phyloP scores from a whole-genome alignment of 176 grass and related monocot species.

The Typha latifolia region DNA sequence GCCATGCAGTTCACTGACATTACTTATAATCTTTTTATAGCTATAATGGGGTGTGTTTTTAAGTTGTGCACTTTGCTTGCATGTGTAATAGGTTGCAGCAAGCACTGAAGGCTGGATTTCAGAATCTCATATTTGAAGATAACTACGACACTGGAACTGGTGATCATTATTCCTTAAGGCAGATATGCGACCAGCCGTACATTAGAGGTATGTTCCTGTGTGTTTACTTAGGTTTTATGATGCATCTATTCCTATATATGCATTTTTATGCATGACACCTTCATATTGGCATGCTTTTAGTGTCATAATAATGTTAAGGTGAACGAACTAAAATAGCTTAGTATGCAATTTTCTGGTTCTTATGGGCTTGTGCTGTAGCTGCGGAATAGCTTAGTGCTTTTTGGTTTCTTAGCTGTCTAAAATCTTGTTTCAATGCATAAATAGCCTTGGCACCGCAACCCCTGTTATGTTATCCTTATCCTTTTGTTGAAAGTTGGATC shows the following conservation, averaged over 20 bases:
- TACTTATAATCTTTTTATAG: conserved; percentile 1
- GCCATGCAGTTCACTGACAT: not conserved
- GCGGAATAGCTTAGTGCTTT: not conserved
- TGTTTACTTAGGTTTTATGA: not conserved
- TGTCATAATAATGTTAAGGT: not conserved
- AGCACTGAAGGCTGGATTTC: conserved; percentile 55
- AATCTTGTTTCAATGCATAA: not conserved
- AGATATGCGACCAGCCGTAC: conserved; percentile 80
- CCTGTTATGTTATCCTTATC: not conserved
- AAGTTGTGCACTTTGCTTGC: not conserved
- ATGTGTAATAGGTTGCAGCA: conserved; percentile 46
- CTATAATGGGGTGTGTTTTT: not conserved
- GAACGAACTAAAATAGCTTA: not conserved
- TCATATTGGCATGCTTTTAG: not conserved
- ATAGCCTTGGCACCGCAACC: not conserved
- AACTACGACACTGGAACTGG: conserved; percentile 95
- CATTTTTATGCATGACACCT: not conserved
- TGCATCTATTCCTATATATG: not conserved
- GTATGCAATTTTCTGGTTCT: not conserved
- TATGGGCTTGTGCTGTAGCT: not conserved
- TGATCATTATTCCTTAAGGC: conserved; percentile 83
- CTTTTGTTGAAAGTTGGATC: not conserved
- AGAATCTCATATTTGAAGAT: conserved; percentile 89
- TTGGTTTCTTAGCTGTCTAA: not conserved
- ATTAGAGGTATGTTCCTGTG: conserved; percentile 50